phyloP scores from a whole-genome alignment of 495 filamentous ascomycete genomes.

The Glarea lozoyensis region DNA sequence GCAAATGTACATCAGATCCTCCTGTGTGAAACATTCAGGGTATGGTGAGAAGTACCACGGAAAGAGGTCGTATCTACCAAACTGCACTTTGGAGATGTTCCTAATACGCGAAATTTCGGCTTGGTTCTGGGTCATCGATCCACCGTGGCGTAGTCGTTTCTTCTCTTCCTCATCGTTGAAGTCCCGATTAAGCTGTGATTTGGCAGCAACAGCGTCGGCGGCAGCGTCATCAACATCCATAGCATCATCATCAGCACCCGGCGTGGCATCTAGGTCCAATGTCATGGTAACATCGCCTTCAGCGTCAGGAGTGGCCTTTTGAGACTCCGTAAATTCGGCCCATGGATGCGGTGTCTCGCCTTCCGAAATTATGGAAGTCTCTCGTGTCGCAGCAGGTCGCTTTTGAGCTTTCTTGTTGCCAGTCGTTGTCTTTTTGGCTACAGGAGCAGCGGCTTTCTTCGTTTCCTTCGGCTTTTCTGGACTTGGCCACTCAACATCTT shows the following conservation, averaged over 20 bases:
- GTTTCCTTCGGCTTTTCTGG: constrained; percentile 47
- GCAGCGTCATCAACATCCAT: constrained; percentile 55
- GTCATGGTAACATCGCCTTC: constrained; percentile 8
- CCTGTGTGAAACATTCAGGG: constrained; percentile 75
- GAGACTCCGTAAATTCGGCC: constrained; percentile 17
- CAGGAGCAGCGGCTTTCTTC: constrained; percentile 36
- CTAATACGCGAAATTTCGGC: constrained; percentile 94
- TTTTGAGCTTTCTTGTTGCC: constrained; percentile 46
- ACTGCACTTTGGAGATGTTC: constrained; percentile 86
- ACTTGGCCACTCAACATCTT: constrained; percentile 49
- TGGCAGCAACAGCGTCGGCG: constrained; percentile 28
- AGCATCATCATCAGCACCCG: constrained; percentile 37
- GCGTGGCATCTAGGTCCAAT: constrained; percentile 17
- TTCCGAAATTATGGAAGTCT: constrained; percentile 21
- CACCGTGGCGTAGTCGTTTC: constrained; percentile 83
- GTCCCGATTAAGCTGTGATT: constrained; percentile 31
- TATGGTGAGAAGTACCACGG: constrained; percentile 99
- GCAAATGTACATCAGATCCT: constrained; percentile 88
- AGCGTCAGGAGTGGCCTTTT: constrained; percentile 12
- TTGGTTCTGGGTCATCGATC: constrained; percentile 97
- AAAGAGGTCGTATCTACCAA: constrained; percentile 84
- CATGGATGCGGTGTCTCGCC: constrained; percentile 19
- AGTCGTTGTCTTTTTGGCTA: constrained; percentile 36
- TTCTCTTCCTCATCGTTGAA: constrained; percentile 91
- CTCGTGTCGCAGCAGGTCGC: constrained; percentile 25